Evolutionary conservation across 148 eudicot species (phyloP), one percentile per base, ranked within the genome.

Genomic region (Arbutus unedo): DNA sequence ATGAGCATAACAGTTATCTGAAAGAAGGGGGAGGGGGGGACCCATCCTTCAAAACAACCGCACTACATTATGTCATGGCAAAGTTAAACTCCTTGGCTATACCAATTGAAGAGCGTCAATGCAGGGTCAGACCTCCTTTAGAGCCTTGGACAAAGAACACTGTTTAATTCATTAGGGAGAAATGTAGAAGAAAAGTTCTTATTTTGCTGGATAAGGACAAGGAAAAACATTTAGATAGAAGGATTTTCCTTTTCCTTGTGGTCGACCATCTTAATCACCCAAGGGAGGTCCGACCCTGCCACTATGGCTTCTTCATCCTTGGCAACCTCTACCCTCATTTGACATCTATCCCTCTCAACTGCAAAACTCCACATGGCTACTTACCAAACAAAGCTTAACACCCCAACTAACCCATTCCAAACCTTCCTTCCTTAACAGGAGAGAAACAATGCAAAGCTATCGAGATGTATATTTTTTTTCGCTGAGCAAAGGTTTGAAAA

Each of bases 371-470:
- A 64, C 21, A 62, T 25, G 16, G 71, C 41, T 3, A 23, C 71
- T 59, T 64, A 64, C 41, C 76, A 45, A 71, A 73, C 25, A 74
- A 74, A 74, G 54, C 77, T 45, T 10, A 74, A 74, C 54, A 74
- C 53, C 43, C 53, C 14, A 19, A 45, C 76, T 19, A 47, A 7
- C 23, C 25, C 18, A 74, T 47, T 74, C 77, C 53, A 45, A 74
- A n/a, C 38, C 77, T 47, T 71, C 54, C 53, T 47, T 18, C 54
- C 53, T 47, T 18, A 47, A 74, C 23, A 9, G 31, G 53, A 74
- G 38, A 43, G 21, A 70, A 4, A 44, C 38, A 48, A 47, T 47
- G 25, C 47, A n/a, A 48, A 9, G 19, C 31, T 73, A 73, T 6
- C 49, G 7, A 73, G 0, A 43, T 8, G 10, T 8, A 44, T 18